Conservation (phyloP, 768 basidiomycete species). For the Pisolithus sp. region DNA sequence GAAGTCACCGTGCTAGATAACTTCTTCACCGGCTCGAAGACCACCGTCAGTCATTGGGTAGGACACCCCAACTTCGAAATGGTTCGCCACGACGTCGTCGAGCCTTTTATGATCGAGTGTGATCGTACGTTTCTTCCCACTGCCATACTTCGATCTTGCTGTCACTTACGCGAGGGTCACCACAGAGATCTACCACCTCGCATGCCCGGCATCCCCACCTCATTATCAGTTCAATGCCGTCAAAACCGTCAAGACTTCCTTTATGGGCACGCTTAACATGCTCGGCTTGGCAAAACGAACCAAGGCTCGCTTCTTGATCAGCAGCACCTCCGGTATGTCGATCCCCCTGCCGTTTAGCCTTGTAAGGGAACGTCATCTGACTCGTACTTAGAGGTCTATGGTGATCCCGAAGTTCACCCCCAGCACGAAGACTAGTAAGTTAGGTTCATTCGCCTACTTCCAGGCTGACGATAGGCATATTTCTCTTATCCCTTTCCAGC, state of each 20-base stretch:
- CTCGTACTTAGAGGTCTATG: constrained; percentile 78
- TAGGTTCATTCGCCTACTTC: not conserved
- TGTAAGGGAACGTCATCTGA: not conserved
- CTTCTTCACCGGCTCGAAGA: constrained; percentile 97
- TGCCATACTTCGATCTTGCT: constrained; percentile 1
- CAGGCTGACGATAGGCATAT: not conserved
- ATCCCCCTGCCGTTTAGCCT: not conserved
- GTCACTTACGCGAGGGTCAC: not conserved
- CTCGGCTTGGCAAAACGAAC: constrained; percentile 95
- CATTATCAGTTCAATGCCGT: constrained; percentile 98
- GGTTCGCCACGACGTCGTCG: constrained; percentile 94
- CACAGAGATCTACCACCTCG: constrained; percentile 96
- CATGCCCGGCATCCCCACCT: constrained; percentile 94
- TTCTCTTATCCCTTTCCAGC: constrained; percentile 36
- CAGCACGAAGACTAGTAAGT: constrained; percentile 92
- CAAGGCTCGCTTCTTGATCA: constrained; percentile 94
- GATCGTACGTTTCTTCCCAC: constrained; percentile 68
- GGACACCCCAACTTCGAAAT: constrained; percentile 99
- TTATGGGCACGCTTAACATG: constrained; percentile 98
- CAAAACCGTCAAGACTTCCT: constrained; percentile 97
- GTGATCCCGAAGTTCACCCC: constrained; percentile 97
- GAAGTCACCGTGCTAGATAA: constrained; percentile 97
- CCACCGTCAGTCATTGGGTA: constrained; percentile 93
- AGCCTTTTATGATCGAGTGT: constrained; percentile 98
- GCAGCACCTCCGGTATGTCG: constrained; percentile 80